Evolutionary conservation across 345 rosid species (phyloP), one percentile per base, ranked within the genome.

Genomic region (Luvunga scandens): DNA sequence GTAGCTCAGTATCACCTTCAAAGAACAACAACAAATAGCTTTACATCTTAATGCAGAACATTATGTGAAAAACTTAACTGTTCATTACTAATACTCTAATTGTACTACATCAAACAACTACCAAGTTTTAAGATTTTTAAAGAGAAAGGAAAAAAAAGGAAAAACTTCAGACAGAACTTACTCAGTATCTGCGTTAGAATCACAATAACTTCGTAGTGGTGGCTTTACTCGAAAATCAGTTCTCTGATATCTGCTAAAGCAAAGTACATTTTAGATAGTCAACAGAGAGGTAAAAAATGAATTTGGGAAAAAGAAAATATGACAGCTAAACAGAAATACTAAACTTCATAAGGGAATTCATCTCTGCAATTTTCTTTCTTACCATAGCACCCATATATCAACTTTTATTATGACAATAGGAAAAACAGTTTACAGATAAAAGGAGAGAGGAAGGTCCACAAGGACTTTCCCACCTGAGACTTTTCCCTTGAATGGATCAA

Each of bases 151-250:
- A 45, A 64, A 64, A 64, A 50, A 48, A 19, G 25, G 36, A 64
- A 72, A 61, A 71, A 48, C 4, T 10, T 24, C 50, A 33, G 50
- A 81, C 72, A 81, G 63, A 81, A 74, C 86, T 85, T 86, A 92
- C 98, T 86, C 78, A 45, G 84, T 84, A 75, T 83, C 82, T 60
- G 85, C 77, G 55, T 82, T 78, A 69, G 89, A 84, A 79, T 89
- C 94, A 75, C 85, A 83, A 79, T 84, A 88, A 81, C 90, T 87
- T 83, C 91, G 83, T 78, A 95, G 81, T 69, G 82, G 82, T 67
- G 91, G 94, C 60, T 98, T 97, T 36, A 92, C 91, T 85, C 98
- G 94, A 83, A 93, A 95, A 79, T 90, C 98, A 72, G 90, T 87
- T 80, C 97, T 91, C 82, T 95, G 99, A 83, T 86, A 93, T 83